These are phyloP conservation scores for Solanum lignicaule DNA, from an alignment of 257 asterid species.

Conservation along the genomic window DNA sequence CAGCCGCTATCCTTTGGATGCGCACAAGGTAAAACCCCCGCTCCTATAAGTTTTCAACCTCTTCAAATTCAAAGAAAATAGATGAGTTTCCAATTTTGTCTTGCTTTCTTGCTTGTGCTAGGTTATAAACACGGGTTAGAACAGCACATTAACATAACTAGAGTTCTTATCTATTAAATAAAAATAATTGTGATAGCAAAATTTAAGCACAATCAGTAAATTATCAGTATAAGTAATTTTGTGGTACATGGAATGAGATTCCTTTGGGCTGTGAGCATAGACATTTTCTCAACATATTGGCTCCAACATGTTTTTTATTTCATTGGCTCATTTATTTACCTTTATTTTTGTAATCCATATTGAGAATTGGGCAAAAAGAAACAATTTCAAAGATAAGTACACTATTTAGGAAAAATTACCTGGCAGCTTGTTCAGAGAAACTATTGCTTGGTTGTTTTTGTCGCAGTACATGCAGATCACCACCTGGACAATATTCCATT, in stretches of 20 bases:
- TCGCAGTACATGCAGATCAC: conserved; percentile 93
- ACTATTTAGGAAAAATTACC: conserved; percentile 27
- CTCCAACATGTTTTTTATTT: background rate
- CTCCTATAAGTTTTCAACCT: background rate
- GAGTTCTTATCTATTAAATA: background rate
- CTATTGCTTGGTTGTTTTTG: conserved; percentile 84
- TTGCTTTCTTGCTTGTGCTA: background rate
- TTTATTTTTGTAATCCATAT: background rate
- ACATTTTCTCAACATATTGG: background rate
- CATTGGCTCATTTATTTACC: background rate
- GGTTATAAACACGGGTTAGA: background rate
- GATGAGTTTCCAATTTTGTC: background rate
- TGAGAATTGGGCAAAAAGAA: background rate
- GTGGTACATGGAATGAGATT: background rate
- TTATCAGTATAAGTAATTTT: background rate
- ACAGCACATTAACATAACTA: background rate
- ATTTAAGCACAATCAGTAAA: background rate
- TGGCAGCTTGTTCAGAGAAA: conserved; percentile 72
- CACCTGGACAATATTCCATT: conserved; percentile 96
- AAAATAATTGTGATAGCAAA: background rate
- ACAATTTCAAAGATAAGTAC: background rate
- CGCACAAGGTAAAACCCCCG: too few relatives aligned
- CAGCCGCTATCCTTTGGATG: too few relatives aligned
- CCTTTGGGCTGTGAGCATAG: background rate
- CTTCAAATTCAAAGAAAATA: background rate